A percentile compares a stretch with the other conserved stretches of the same genome.
Conservation (phyloP, 2,329 filamentous ascomycete species). For the Epichloe sibirici region DNA sequence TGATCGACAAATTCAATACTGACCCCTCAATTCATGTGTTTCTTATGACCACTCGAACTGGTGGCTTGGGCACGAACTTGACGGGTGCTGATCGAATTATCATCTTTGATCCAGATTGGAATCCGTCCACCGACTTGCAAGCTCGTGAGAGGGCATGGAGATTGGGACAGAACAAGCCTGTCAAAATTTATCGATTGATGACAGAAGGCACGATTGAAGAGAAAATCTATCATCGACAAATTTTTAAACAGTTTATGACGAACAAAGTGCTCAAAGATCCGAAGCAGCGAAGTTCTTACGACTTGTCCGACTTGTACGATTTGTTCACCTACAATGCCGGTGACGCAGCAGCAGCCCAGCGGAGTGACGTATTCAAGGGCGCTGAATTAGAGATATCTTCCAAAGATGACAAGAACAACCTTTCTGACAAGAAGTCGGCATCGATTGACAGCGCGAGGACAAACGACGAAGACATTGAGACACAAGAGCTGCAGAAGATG, state of each 20-base stretch:
- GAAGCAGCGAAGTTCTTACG: conserved; percentile 84
- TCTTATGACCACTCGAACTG: conserved; percentile 87
- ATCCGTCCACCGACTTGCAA: conserved; percentile 91
- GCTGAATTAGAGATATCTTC: conserved; percentile 49
- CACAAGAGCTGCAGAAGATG: conserved; percentile 38
- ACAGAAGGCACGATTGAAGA: conserved; percentile 96
- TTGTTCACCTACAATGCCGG: conserved; percentile 60
- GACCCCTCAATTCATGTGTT: conserved; percentile 73
- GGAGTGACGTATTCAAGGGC: conserved; percentile 76
- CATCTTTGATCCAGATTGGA: conserved; percentile 98
- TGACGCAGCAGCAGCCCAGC: conserved; percentile 52
- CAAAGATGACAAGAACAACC: conserved; percentile 4
- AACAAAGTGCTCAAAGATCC: conserved; percentile 94
- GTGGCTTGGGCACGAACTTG: conserved; percentile 84
- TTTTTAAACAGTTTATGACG: conserved; percentile 95
- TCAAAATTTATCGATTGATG: conserved; percentile 96
- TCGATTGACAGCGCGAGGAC: conserved; percentile 5
- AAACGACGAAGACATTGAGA: conserved; percentile 18
- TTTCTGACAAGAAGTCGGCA: conserved; percentile 2
- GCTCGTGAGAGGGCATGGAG: conserved; percentile 93
- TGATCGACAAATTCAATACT: conserved; percentile 90
- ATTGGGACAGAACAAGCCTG: conserved; percentile 84
- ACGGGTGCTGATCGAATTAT: conserved; percentile 94
- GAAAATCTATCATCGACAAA: conserved; percentile 97
- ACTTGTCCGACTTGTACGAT: conserved; percentile 81